Percentiles rank a stretch among this genome's conserved stretches.
These are phyloP conservation scores for Cyclocybe aegerita DNA, from an alignment of 768 basidiomycete species.

Conservation along the genomic window DNA sequence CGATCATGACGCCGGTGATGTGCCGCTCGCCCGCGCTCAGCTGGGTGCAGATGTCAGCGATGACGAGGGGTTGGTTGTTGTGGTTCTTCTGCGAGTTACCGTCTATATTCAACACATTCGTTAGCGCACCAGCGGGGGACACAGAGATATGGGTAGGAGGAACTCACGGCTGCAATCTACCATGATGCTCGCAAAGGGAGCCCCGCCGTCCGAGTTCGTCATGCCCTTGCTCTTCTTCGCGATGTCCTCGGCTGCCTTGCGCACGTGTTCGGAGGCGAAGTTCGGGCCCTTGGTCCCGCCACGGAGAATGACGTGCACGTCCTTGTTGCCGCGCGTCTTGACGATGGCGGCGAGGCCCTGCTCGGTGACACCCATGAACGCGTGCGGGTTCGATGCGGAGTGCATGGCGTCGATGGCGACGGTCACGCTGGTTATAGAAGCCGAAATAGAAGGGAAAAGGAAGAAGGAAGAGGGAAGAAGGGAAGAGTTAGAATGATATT, in stretches of 20 bases:
- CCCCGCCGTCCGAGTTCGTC: slow-evolving; percentile 12
- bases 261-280: slow-evolving; percentile 72
- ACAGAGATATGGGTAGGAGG: too few species aligned
- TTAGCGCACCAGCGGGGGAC: too few species aligned
- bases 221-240: slow-evolving; percentile 51
- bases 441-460: slow-evolving; percentile 5
- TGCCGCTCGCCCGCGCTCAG: slow-evolving; percentile 63
- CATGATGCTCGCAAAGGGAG: slow-evolving; percentile 71
- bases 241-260: slow-evolving; percentile 59
- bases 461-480: not conserved
- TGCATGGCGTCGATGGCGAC: slow-evolving; percentile 98
- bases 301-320: slow-evolving; percentile 95
- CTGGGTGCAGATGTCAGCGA: slow-evolving; percentile 72
- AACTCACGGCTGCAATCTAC: slow-evolving; percentile 78
- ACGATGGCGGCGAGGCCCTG: slow-evolving; percentile 94
- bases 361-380: slow-evolving; percentile 92
- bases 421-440: slow-evolving; percentile 46
- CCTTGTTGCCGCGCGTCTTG: slow-evolving; percentile 79
- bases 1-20: slow-evolving; percentile 97
- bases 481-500: not conserved
- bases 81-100: slow-evolving; percentile 97
- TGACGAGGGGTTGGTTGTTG: slow-evolving; percentile 84
- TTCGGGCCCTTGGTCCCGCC: slow-evolving; percentile 93
- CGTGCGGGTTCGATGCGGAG: slow-evolving; percentile 87
- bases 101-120: too few species aligned